Evolutionary conservation across 768 basidiomycete genomes (phyloP).

Genomic region (Russula dissimulans): DNA sequence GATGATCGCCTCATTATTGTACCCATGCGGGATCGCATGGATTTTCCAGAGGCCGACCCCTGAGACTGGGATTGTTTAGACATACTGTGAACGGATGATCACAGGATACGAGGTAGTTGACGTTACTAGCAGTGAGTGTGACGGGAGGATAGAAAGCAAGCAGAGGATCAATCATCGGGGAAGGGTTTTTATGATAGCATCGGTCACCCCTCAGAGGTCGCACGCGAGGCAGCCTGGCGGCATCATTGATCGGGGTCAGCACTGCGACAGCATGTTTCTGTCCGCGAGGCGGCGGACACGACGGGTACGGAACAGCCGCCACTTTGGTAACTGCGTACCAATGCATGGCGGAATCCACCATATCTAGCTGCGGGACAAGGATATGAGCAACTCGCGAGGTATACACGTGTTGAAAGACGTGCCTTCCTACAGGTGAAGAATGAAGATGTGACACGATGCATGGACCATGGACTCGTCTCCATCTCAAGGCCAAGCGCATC

Average conservation of each 20-base stretch:
- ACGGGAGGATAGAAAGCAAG: slow-evolving; percentile 3
- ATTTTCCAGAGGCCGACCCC: slow-evolving; percentile 3
- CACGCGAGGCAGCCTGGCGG: slow-evolving; percentile 18
- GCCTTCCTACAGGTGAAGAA: neutral
- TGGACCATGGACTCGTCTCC: neutral
- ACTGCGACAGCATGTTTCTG: slow-evolving; percentile 12
- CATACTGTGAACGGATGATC: slow-evolving; percentile 1
- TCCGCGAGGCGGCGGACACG: slow-evolving; percentile 4
- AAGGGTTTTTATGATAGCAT: slow-evolving; percentile 10
- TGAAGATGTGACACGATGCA: slow-evolving; percentile 5
- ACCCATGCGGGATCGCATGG: slow-evolving; percentile 17
- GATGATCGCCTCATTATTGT: slow-evolving; percentile 17
- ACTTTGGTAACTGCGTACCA: neutral
- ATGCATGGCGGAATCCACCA: neutral
- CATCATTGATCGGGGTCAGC: slow-evolving; percentile 17
- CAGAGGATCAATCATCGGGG: slow-evolving; percentile 5
- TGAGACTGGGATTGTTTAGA: slow-evolving; percentile 8
- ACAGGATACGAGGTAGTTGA: neutral
- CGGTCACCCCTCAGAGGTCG: neutral
- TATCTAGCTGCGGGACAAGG: neutral
- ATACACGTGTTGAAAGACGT: slow-evolving; percentile 16
- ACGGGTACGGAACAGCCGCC: neutral
- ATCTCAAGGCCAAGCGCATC: neutral
- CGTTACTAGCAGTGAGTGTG: neutral
- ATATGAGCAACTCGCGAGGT: slow-evolving; percentile 9